Percentiles rank a stretch among this genome's conserved stretches.
phyloP scores from a whole-genome alignment of 1,284 basidiomycete genomes.

The Rhodotorula sp. region DNA sequence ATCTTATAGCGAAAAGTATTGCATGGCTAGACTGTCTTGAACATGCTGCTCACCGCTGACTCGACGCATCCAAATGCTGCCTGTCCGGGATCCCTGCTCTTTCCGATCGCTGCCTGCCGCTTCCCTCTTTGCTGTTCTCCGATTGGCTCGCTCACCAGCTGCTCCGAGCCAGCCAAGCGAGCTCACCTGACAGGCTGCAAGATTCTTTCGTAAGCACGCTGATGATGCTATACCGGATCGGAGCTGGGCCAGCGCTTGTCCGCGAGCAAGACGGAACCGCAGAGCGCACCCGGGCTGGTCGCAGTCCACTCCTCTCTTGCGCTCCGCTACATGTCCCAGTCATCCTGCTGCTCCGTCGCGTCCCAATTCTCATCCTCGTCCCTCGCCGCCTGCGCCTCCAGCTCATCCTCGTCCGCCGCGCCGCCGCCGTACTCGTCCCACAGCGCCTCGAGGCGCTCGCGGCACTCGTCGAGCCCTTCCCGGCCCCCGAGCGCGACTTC shows the following conservation, averaged over 20 bases:
- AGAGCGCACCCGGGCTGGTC: too few species aligned
- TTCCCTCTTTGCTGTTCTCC: neutral
- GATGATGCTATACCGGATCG: neutral
- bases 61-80: too few species aligned
- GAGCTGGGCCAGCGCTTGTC: too few species aligned
- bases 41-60: too few species aligned
- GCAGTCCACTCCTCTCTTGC: too few species aligned
- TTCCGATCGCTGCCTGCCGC: too few species aligned
- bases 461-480: conserved; percentile 29
- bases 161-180: too few species aligned
- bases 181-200: too few species aligned
- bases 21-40: too few species aligned
- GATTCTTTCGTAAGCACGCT: too few species aligned
- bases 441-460: conserved; percentile 34
- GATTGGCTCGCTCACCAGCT: neutral
- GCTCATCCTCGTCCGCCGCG: conserved; percentile 9
- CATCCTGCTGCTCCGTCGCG: conserved; percentile 15
- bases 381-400: conserved; percentile 3
- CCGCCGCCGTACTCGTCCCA: conserved; percentile 19
- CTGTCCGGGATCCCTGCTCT: neutral
- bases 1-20: too few species aligned
- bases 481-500: conserved; percentile 20
- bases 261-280: too few species aligned
- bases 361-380: conserved; percentile 31
- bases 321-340: conserved; percentile 12